Percentiles rank a stretch among this genome's conserved stretches.
These are phyloP conservation scores for Gentiana dahurica DNA, from an alignment of 257 asterid genomes.

Conservation along the genomic window DNA sequence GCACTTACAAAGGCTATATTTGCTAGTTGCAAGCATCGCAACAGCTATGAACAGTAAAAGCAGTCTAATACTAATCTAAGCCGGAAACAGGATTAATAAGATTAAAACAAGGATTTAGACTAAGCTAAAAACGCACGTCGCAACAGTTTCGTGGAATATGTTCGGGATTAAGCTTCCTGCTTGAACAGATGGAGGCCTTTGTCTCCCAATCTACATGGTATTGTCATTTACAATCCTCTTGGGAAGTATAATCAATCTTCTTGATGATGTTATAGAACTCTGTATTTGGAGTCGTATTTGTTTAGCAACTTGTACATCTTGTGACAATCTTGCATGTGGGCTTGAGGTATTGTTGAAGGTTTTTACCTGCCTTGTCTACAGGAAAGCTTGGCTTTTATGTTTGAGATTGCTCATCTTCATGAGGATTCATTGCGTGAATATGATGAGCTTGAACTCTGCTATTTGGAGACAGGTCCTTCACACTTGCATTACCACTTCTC, in stretches of 20 bases:
- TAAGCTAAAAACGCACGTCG: too few relatives aligned
- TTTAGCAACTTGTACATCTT: not conserved
- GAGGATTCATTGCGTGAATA: slow-evolving; percentile 99
- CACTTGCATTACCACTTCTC: slow-evolving; percentile 13
- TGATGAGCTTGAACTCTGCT: slow-evolving; percentile 98
- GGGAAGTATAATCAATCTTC: not conserved
- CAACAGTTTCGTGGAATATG: too few relatives aligned
- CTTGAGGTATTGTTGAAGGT: not conserved
- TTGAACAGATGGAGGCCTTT: slow-evolving; percentile 1
- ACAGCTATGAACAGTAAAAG: too few relatives aligned
- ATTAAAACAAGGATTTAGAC: too few relatives aligned
- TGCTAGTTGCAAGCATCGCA: too few relatives aligned
- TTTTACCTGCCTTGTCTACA: slow-evolving; percentile 18
- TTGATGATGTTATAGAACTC: not conserved
- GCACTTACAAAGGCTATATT: too few relatives aligned
- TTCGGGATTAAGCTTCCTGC: not conserved
- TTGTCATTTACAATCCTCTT: not conserved
- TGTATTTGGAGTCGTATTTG: not conserved
- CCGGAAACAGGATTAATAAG: too few relatives aligned
- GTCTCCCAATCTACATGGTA: not conserved
- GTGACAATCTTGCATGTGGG: not conserved
- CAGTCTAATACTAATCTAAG: too few relatives aligned
- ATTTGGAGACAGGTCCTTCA: slow-evolving; percentile 85
- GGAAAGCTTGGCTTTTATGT: slow-evolving; percentile 99
- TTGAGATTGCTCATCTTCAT: slow-evolving; percentile 90